Evolutionary conservation across 768 basidiomycete species (phyloP).

Genomic region (Tulasnella sp.): DNA sequence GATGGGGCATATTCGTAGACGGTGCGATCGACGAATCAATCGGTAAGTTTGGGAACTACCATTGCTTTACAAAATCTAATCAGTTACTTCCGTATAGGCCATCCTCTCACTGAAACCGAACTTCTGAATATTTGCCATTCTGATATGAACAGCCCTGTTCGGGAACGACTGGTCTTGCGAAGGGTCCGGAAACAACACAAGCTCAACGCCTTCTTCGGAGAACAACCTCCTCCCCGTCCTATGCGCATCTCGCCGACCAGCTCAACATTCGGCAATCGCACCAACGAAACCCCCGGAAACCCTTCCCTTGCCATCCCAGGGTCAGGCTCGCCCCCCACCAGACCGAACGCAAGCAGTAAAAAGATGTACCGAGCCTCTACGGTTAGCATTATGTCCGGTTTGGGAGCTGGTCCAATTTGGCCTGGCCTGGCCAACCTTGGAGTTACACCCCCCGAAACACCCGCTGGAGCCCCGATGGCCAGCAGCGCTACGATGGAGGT

Average conservation of each 20-base stretch:
- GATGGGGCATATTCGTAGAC: constrained; percentile 85
- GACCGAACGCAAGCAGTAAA: constrained; percentile 43
- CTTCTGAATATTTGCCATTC: constrained; percentile 83
- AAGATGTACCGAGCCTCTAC: constrained; percentile 91
- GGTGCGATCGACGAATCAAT: background rate
- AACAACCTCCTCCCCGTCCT: constrained; percentile 45
- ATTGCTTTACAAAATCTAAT: background rate
- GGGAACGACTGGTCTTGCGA: constrained; percentile 80
- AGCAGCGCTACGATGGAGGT: constrained; percentile 50
- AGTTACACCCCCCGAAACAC: constrained; percentile 48
- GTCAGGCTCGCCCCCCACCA: constrained; percentile 20
- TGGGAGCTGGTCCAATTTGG: constrained; percentile 53
- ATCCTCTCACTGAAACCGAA: constrained; percentile 78
- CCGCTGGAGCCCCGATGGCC: constrained; percentile 31
- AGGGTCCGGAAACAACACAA: constrained; percentile 49
- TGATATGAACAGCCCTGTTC: constrained; percentile 72
- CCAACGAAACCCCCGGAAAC: constrained; percentile 8
- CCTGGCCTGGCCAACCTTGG: constrained; percentile 61
- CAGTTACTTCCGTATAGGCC: constrained; percentile 51
- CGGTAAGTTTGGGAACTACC: background rate
- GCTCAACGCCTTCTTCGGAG: constrained; percentile 56
- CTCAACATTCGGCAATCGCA: constrained; percentile 45
- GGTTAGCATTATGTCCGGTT: constrained; percentile 89
- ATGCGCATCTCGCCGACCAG: constrained; percentile 40
- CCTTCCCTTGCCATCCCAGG: constrained; percentile 28